phyloP scores from a whole-genome alignment of 1,139 yeast species.

The Blastobotrys apis region DNA sequence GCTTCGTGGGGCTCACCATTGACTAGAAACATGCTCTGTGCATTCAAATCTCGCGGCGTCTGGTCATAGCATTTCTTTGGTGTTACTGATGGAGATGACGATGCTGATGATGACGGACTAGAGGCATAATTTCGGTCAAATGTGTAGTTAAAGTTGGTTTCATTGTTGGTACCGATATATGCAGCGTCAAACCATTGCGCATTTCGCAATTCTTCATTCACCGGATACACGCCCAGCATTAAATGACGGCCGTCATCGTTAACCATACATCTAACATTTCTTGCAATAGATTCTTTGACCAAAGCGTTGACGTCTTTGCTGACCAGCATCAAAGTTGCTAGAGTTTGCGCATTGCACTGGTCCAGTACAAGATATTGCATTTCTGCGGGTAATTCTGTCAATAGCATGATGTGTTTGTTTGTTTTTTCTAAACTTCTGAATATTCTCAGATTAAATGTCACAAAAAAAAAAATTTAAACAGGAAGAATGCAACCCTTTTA shows the following conservation, averaged over 20 bases:
- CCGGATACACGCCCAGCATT: slow-evolving; percentile 15
- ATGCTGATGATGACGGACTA: slow-evolving; percentile 16
- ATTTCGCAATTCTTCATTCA: slow-evolving; percentile 14
- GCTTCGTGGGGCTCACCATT: not conserved
- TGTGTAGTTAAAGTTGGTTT: slow-evolving; percentile 14
- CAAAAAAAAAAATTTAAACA: too few relatives aligned
- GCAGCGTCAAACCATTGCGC: slow-evolving; percentile 16
- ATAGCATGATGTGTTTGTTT: slow-evolving; percentile 1
- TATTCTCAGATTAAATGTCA: too few relatives aligned
- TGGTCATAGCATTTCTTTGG: not conserved
- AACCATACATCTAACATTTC: slow-evolving; percentile 6
- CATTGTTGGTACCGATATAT: slow-evolving; percentile 19
- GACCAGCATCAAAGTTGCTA: slow-evolving; percentile 17
- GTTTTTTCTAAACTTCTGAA: too few relatives aligned
- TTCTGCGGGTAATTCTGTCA: slow-evolving; percentile 19
- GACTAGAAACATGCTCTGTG: not conserved
- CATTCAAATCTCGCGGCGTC: not conserved
- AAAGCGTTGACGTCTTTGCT: slow-evolving; percentile 17
- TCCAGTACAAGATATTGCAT: slow-evolving; percentile 19
- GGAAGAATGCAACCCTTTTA: too few relatives aligned
- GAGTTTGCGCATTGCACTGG: slow-evolving; percentile 18
- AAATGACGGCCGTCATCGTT: slow-evolving; percentile 9
- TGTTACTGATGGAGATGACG: not conserved
- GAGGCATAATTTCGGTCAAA: slow-evolving; percentile 17
- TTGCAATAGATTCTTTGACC: slow-evolving; percentile 19